Evolutionary conservation across 139 green algal species (phyloP).

Genomic region (Closterium sp.): DNA sequence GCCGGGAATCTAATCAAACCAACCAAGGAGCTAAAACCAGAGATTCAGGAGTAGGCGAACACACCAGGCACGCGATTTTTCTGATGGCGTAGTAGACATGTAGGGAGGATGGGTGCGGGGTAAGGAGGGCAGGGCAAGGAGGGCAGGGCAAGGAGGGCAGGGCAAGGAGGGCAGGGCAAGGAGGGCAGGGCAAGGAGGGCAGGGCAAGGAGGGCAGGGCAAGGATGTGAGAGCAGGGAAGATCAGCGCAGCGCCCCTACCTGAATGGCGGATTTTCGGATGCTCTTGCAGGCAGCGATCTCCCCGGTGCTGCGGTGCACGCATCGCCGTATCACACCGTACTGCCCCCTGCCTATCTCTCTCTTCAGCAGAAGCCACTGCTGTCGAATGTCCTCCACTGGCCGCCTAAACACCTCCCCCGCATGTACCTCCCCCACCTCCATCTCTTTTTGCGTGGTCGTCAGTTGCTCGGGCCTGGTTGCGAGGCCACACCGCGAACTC

Average conservation of each 20-base stretch:
- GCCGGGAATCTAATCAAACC: no score
- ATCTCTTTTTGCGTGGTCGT: not conserved
- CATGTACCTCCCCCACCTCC: not conserved
- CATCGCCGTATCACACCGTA: constrained; percentile 45
- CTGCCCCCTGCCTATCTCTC: constrained; percentile 26
- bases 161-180: no score
- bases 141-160: not conserved
- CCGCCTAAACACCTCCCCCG: not conserved
- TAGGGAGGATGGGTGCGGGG: no score
- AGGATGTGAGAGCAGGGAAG: not conserved
- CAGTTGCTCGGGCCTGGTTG: no score
- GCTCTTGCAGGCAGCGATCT: constrained; percentile 76
- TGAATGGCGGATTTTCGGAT: constrained; percentile 70
- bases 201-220: no score
- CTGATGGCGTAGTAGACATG: no score
- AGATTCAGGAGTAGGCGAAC: no score
- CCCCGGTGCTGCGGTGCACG: constrained; percentile 61
- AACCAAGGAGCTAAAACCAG: no score
- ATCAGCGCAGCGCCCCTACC: not conserved
- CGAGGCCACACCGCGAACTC: not conserved
- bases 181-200: no score
- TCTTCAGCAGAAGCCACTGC: not conserved
- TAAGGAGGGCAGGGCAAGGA: no score
- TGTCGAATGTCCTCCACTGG: not conserved
- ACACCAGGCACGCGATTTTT: no score